A percentile compares a stretch with the other conserved stretches of the same genome.
Conservation (phyloP, 148 eudicot species). For the Tetragonia tetragonoides region DNA sequence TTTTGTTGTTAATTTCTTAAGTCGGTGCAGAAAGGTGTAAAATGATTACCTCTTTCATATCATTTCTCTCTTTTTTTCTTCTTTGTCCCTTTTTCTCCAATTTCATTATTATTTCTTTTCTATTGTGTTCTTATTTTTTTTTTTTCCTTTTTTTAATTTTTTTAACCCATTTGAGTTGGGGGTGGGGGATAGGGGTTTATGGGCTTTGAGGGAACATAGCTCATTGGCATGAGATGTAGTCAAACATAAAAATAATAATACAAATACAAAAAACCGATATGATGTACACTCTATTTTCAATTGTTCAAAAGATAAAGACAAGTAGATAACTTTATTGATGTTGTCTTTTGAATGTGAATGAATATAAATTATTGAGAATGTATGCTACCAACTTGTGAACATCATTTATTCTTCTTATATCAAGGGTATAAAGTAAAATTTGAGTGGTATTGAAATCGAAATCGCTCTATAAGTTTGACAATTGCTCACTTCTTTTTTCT, state of each 20-base stretch:
- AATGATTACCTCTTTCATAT: conserved; percentile 7
- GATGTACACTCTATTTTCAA: too few relatives aligned
- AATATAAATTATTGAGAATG: too few relatives aligned
- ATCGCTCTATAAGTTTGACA: too few relatives aligned
- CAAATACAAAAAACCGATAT: too few relatives aligned
- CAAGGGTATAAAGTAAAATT: too few relatives aligned
- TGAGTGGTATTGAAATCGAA: too few relatives aligned
- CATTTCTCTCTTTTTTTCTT: background rate
- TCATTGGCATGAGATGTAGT: background rate
- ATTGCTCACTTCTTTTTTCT: too few relatives aligned
- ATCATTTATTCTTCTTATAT: too few relatives aligned
- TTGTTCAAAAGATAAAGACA: too few relatives aligned
- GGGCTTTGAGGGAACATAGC: background rate
- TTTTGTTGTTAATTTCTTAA: background rate
- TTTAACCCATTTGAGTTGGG: background rate
- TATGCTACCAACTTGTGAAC: too few relatives aligned
- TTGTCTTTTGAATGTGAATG: too few relatives aligned
- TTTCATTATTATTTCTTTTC: background rate
- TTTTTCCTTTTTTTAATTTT: background rate
- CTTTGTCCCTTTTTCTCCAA: background rate
- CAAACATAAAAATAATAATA: background rate
- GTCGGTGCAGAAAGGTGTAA: conserved; percentile 24
- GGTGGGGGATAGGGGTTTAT: background rate
- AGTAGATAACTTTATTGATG: too few relatives aligned
- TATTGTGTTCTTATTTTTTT: background rate